Base-by-base conservation (phyloP, 225 moss, liverwort and hornwort species). In the Lunularia cruciata region DNA sequence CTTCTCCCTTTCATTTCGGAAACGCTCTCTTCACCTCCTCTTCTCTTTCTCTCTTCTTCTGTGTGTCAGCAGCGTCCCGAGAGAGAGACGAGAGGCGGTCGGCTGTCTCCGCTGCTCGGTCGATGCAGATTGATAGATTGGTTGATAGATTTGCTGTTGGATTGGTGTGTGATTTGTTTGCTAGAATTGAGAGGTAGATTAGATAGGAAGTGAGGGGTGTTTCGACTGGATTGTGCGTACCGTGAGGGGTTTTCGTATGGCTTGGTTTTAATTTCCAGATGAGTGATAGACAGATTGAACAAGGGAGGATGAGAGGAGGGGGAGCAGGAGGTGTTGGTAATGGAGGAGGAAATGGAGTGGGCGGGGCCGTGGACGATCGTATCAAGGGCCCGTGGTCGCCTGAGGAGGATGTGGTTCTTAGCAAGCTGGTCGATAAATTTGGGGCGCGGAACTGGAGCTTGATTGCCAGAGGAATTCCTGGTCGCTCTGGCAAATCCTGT, bases 341-440 rank as follows among this genome's bases (percentile, higher is more conserved):
- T 67, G 74, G 68, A 39, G 69, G 76, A 64, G 73, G 70, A 34
- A 63, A 43, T 22, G 66, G 32, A 52, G 58, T 25, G 83, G 87
- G 70, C 60, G 68, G 36, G 27, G 78, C 48, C 11, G 63, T 46
- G 45, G 86, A 93, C 39, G 90, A 90, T 76, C 93, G 88, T 43
- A 90, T 90, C 75, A 90, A 93, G 49, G 88, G 90, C 20, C 88
- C 93, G 28, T 90, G 90, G 93, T 93, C 88, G 14, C 90, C 88
- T 2, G 93, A 93, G 65, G 93, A 93, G 69, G 90, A 93, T 72
- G 85, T 87, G 26, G 81, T 90, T 47, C 74, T 93, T 12, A 88
- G 89, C 66, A 79, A 82, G 47, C 73, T 90, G 19, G 90, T 90
- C 40, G 88, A 90, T 72, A 93, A 88, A 76, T 88, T 87, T 51